These are phyloP conservation scores for Cercospora sp. DNA, from an alignment of 2,329 filamentous ascomycete genomes.

Conservation along the genomic window DNA sequence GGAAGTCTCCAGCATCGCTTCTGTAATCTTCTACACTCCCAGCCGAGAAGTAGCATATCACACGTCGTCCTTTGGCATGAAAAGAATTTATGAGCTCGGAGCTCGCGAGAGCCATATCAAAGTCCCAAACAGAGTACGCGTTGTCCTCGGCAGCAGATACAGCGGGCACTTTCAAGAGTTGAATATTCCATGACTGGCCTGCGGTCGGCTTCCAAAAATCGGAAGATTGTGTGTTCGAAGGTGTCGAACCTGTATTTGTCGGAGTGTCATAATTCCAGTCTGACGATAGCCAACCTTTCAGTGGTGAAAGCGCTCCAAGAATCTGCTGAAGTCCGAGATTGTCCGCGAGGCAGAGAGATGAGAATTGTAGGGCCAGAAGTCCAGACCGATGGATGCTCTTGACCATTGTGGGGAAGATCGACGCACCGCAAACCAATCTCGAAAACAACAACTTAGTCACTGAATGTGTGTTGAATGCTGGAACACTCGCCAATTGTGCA, in stretches of 20 bases:
- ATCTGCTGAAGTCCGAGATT: conserved; percentile 1
- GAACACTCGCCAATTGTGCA: background rate
- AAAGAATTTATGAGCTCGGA: conserved; percentile 11
- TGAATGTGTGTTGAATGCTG: background rate
- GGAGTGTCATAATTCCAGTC: background rate
- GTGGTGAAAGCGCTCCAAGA: conserved; percentile 2
- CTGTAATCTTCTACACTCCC: conserved; percentile 59
- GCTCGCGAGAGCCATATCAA: conserved; percentile 18
- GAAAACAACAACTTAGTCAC: background rate
- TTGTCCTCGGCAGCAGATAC: conserved; percentile 7
- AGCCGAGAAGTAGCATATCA: conserved; percentile 76
- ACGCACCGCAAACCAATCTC: background rate
- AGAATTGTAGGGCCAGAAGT: conserved; percentile 1
- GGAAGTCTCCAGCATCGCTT: conserved; percentile 62
- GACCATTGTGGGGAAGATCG: background rate
- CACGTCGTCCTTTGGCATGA: conserved; percentile 32
- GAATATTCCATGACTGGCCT: conserved; percentile 24
- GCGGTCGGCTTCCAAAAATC: conserved; percentile 15
- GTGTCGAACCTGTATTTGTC: background rate
- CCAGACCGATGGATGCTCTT: background rate
- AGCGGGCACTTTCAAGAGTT: conserved; percentile 16
- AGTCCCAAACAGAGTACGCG: conserved; percentile 21
- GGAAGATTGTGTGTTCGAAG: background rate
- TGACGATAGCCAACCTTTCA: background rate
- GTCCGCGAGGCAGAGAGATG: background rate